Evolutionary conservation across 371 early-diverging fungal species (phyloP).

Genomic region (Synchytrium microbalum): DNA sequence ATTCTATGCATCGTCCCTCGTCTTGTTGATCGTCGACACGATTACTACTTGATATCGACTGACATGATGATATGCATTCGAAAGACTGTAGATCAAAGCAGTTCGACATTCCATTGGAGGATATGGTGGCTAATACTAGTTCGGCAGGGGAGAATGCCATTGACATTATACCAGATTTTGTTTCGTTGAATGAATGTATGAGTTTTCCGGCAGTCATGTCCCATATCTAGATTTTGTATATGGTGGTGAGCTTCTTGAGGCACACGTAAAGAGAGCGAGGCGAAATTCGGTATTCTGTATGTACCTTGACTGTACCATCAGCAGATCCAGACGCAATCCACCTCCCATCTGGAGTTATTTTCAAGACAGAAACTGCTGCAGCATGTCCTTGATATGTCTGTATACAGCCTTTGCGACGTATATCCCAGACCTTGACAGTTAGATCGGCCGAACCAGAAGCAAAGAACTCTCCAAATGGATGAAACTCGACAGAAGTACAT

Average conservation of each 20-base stretch:
- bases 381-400: conserved; percentile 41
- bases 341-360: conserved; percentile 50
- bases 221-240: conserved; percentile 38
- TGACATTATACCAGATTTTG: conserved; percentile 21
- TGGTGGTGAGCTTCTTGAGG: conserved; percentile 1
- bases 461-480: conserved; percentile 89
- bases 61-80: conserved; percentile 21
- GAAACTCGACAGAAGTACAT: conserved; percentile 63
- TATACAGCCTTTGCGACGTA: conserved; percentile 52
- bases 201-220: conserved; percentile 52
- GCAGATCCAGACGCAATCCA: conserved; percentile 43
- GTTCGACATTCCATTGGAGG: conserved; percentile 27
- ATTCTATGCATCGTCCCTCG: conserved; percentile 22
- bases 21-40: neutral
- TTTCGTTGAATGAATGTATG: conserved; percentile 33
- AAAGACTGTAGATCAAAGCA: conserved; percentile 44
- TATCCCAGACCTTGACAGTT: conserved; percentile 95
- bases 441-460: conserved; percentile 84
- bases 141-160: conserved; percentile 43
- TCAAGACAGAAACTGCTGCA: conserved; percentile 20
- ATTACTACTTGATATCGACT: neutral
- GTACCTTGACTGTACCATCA: conserved; percentile 37
- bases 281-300: neutral
- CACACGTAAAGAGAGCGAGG: neutral
- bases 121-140: conserved; percentile 31